Evolutionary conservation across 192 early-diverging fungal genomes (phyloP), one percentile per base, ranked within the genome.

Genomic region (Pilaira anomala): DNA sequence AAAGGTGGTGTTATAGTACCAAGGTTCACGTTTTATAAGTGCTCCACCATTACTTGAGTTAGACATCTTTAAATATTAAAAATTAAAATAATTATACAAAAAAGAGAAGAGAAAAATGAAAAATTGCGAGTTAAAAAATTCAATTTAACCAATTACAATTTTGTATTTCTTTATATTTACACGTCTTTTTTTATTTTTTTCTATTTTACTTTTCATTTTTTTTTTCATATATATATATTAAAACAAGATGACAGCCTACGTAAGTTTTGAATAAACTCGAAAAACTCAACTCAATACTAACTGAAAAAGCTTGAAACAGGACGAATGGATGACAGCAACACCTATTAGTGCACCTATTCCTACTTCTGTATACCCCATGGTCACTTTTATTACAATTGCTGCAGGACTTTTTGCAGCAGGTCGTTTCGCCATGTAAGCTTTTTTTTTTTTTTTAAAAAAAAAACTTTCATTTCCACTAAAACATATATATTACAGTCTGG

Each of bases 1-100:
- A 8, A 75, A 54, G 3, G 68, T 70, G n/a, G 68, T 64, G 29
- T 75, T 63, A 14, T 53, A 48, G 33, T 65, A 75, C 73, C 73
- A 75, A 11, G 73, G 51, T 39, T 71, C 61, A 13, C 52, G 48
- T 21, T 28, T 44, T 19, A 68, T 33, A 3, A 68, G 19, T 44
- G 26, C 2, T 62, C 44, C 48, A 21, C 45, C 49, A 45, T 29
- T 16, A 42, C 56, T 24, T 40, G 33, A 14, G 56, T 36, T 36
- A 9, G 33, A 59, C 56, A 59, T 40, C 22, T 11, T 24, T 42
- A 13, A 7, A 3, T 40, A 42, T 42, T 21, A 26, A 11, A 42
- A 40, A 18, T n/a, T 9, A 46, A 16, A 16, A 13, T 26, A 25
- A 30, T 13, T 51, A 25, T 24, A 41, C 7, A 16, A 24, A 45